Evolutionary conservation across 2,329 filamentous ascomycete species (phyloP), one percentile per base, ranked within the genome.

Genomic region (Ophiosphaerella narmari): DNA sequence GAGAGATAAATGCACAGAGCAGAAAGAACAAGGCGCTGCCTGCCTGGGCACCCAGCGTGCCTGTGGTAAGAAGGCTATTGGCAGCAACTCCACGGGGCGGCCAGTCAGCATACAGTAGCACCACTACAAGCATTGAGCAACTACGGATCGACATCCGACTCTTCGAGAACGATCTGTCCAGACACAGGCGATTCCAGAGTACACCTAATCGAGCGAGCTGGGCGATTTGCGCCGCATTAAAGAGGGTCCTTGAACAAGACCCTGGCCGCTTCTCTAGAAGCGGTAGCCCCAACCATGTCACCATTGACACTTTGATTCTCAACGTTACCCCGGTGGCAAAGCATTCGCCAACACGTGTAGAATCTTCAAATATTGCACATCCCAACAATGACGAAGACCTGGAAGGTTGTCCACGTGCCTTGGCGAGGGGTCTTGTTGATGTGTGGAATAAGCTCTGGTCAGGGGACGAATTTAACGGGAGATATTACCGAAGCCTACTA

Each of bases 401-500:
- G n/a, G 14, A 42, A 6, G 7, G 23, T 21, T 33, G 26, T 21
- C 16, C 29, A 45, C 23, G 33, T n/a, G 24, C 37, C 13, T 21
- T 47, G 16, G 39, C 39, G 32, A 50, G 44, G 32, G 63, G 70
- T 34, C 56, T 73, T 5, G 49, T 70, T 2, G 58, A 66, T 34
- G 63, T 73, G 21, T 73, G 69, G 69, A 61, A 65, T 29, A 65
- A 58, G 38, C 64, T 73, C 2, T 73, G 70, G 70, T 46, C 55
- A 23, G 63, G 57, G 4, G 62, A 64, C n/a, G 61, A 63, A 12
- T 61, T 55, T 39, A 66, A 65, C 40, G 63, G 63, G 13, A 43
- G 47, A 6, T 48, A 63, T 13, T 70, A 71, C 34, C 57, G 57
- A 14, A 42, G 53, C 0, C 39, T 73, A 35, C 51, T 73, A 3